A percentile compares a stretch with the other conserved stretches of the same genome.
These are phyloP conservation scores for Carex littledalei DNA, from an alignment of 176 grass and related monocot genomes.

Conservation along the genomic window DNA sequence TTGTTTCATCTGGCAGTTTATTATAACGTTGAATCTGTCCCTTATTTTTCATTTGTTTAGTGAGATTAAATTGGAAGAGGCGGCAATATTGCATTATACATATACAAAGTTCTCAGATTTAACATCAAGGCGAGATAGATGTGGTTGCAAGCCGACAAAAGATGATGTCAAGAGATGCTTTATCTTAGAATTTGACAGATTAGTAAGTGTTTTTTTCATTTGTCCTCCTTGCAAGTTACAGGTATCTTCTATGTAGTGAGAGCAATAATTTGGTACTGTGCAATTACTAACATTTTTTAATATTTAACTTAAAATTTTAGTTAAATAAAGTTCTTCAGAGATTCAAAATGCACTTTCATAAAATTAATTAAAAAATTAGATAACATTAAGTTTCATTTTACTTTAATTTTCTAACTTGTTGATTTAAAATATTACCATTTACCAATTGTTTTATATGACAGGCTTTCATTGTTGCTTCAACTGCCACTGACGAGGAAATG, in stretches of 20 bases:
- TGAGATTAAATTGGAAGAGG: slow-evolving; percentile 95
- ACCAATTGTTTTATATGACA: slow-evolving; percentile 21
- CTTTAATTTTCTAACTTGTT: neutral
- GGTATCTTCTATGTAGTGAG: neutral
- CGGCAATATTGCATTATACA: slow-evolving; percentile 95
- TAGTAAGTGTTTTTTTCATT: slow-evolving; percentile 51
- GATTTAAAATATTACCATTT: neutral
- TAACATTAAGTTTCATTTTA: too few relatives aligned
- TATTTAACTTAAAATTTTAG: neutral
- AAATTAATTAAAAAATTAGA: neutral
- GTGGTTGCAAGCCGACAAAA: slow-evolving; percentile 94
- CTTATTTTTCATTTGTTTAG: slow-evolving; percentile 35
- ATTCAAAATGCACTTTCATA: neutral
- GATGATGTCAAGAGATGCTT: slow-evolving; percentile 97
- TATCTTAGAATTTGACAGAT: slow-evolving; percentile 95
- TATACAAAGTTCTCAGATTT: slow-evolving; percentile 93
- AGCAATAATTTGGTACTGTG: neutral
- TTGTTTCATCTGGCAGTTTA: neutral
- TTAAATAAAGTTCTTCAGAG: neutral
- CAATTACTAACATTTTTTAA: neutral
- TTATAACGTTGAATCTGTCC: neutral
- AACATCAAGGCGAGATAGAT: slow-evolving; percentile 85
- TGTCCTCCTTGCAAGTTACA: neutral
- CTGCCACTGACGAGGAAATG: slow-evolving; percentile 88
- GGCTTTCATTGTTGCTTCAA: slow-evolving; percentile 98